Percentiles rank a stretch among this genome's conserved stretches.
These are phyloP conservation scores for Russula griseocarnosa DNA, from an alignment of 768 basidiomycete genomes.

Conservation along the genomic window DNA sequence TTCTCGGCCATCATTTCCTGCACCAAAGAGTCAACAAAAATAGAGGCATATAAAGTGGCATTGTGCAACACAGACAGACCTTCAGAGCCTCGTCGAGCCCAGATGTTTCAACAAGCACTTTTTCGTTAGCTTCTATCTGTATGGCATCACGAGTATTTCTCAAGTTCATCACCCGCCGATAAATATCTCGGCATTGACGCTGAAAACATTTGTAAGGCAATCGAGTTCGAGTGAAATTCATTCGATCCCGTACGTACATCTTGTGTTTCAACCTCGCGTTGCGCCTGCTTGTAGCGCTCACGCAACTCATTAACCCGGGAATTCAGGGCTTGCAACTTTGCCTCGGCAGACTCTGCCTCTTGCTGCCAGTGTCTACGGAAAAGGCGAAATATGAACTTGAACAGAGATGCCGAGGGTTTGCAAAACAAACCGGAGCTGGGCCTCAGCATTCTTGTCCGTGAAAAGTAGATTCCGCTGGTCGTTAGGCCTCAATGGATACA, in stretches of 20 bases:
- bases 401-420: neutral
- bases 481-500: slow-evolving; percentile 33
- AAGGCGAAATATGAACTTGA: neutral
- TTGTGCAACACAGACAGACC: slow-evolving; percentile 41
- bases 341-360: slow-evolving; percentile 40
- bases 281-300: slow-evolving; percentile 33
- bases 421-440: slow-evolving; percentile 23
- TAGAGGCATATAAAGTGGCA: neutral
- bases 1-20: slow-evolving; percentile 59
- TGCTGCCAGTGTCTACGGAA: slow-evolving; percentile 45
- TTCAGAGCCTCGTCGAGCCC: slow-evolving; percentile 52
- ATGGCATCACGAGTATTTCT: slow-evolving; percentile 41
- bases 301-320: slow-evolving; percentile 34
- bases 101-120: slow-evolving; percentile 59
- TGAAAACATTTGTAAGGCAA: slow-evolving; percentile 14
- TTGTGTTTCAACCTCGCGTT: slow-evolving; percentile 29
- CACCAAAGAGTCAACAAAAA: neutral
- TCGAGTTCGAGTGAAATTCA: neutral
- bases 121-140: slow-evolving; percentile 62
- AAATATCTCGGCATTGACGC: slow-evolving; percentile 16
- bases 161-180: slow-evolving; percentile 19
- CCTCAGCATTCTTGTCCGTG: slow-evolving; percentile 19
- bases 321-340: slow-evolving; percentile 35
- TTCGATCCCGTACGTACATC: slow-evolving; percentile 12
- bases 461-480: slow-evolving; percentile 34